Evolutionary conservation across 345 rosid species (phyloP).

Genomic region (Abelmoschus esculentus): DNA sequence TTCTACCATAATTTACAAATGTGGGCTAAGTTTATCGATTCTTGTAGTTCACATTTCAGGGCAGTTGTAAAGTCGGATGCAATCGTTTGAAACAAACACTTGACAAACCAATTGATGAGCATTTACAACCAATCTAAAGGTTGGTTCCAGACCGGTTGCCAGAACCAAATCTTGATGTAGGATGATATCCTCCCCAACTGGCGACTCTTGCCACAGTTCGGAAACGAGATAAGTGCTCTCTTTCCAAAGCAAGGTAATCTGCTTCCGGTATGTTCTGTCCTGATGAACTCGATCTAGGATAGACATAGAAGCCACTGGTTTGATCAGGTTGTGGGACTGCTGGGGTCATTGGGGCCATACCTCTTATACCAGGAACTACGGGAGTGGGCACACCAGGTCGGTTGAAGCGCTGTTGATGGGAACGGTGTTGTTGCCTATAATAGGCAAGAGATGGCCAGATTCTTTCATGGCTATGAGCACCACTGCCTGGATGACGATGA

Average conservation of each 20-base stretch:
- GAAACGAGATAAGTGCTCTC: slow-evolving; percentile 21
- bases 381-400: slow-evolving; percentile 34
- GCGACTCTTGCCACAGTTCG: slow-evolving; percentile 17
- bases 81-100: neutral
- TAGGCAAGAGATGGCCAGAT: slow-evolving; percentile 35
- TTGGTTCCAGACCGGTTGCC: slow-evolving; percentile 23
- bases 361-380: slow-evolving; percentile 34
- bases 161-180: slow-evolving; percentile 17
- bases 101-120: neutral
- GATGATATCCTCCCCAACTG: slow-evolving; percentile 30
- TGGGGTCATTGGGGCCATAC: slow-evolving; percentile 25
- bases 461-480: slow-evolving; percentile 36
- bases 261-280: slow-evolving; percentile 33
- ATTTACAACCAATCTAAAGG: slow-evolving; percentile 8
- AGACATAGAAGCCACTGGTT: slow-evolving; percentile 35
- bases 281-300: slow-evolving; percentile 41
- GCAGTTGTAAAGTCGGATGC: neutral
- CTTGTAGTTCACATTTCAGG: neutral
- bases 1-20: slow-evolving; percentile 7
- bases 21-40: neutral
- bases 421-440: slow-evolving; percentile 33
- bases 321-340: slow-evolving; percentile 34
- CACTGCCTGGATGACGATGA: slow-evolving; percentile 41
- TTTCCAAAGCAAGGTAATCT: slow-evolving; percentile 30
- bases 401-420: slow-evolving; percentile 21